These are phyloP conservation scores for Ceratocystis smalleyi DNA, from an alignment of 2,329 filamentous ascomycete genomes.

Conservation along the genomic window DNA sequence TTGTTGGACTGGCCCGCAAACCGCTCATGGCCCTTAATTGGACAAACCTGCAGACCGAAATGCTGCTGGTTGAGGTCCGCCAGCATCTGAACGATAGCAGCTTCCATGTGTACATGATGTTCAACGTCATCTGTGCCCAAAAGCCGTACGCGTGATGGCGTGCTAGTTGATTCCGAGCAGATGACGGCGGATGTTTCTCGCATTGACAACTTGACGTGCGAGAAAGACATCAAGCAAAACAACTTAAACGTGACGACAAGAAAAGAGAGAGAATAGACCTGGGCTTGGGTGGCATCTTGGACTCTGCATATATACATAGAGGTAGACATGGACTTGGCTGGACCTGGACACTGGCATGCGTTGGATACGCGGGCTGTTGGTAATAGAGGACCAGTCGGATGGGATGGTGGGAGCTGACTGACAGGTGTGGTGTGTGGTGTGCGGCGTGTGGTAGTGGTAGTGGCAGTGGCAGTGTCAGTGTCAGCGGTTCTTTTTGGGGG, in stretches of 20 bases:
- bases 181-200: too few relatives aligned
- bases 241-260: neutral
- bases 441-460: too few relatives aligned
- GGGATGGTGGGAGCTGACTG: too few relatives aligned
- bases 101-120: conserved; percentile 29
- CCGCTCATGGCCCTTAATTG: conserved; percentile 29
- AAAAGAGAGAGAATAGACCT: neutral
- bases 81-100: conserved; percentile 26
- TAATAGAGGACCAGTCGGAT: too few relatives aligned
- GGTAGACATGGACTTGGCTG: neutral
- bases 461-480: too few relatives aligned
- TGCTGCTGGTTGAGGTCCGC: conserved; percentile 30
- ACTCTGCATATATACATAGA: neutral
- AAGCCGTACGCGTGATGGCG: conserved; percentile 23
- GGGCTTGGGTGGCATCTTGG: neutral
- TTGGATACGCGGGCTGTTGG: neutral
- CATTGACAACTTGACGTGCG: too few relatives aligned
- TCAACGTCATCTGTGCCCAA: conserved; percentile 26
- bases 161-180: too few relatives aligned
- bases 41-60: conserved; percentile 29
- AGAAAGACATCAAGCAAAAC: neutral
- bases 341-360: neutral
- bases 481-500: too few relatives aligned
- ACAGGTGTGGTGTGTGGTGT: too few relatives aligned
- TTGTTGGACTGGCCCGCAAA: conserved; percentile 26